phyloP scores from a whole-genome alignment of 306 rosid species.

The Begonia peltatifolia region DNA sequence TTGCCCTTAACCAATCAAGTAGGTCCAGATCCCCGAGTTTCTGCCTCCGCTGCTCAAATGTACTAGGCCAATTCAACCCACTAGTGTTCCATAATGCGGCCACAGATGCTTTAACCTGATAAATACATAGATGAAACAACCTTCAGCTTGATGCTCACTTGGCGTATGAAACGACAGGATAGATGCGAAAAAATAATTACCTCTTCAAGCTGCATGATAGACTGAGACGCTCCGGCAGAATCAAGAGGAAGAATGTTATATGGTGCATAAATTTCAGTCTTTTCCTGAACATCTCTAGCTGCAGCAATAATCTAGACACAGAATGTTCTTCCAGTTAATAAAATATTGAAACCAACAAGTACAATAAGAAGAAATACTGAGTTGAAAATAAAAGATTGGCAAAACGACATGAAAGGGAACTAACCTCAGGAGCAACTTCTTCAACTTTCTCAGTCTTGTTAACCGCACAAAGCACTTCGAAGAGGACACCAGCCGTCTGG shows the following conservation, averaged over 20 bases:
- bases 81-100: slow-evolving; percentile 66
- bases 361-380: no score
- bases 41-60: slow-evolving; percentile 72
- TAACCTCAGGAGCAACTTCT: slow-evolving; percentile 98
- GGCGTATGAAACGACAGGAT: slow-evolving; percentile 8
- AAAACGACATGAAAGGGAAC: slow-evolving; percentile 8
- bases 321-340: neutral
- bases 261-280: slow-evolving; percentile 80
- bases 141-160: slow-evolving; percentile 9
- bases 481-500: slow-evolving; percentile 86
- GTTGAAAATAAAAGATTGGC: no score
- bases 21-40: slow-evolving; percentile 70
- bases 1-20: slow-evolving; percentile 94
- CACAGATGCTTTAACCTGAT: slow-evolving; percentile 84
- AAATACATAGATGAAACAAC: slow-evolving; percentile 11
- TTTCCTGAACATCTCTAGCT: slow-evolving; percentile 96
- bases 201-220: slow-evolving; percentile 95
- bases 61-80: slow-evolving; percentile 75
- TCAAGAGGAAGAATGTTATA: slow-evolving; percentile 93
- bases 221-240: slow-evolving; percentile 93
- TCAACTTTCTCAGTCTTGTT: slow-evolving; percentile 93
- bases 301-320: slow-evolving; percentile 77
- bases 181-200: slow-evolving; percentile 15
- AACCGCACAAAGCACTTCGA: slow-evolving; percentile 95
- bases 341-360: no score